Base-by-base conservation (phyloP, 148 eudicot genomes). In the Bassia scoparia region DNA sequence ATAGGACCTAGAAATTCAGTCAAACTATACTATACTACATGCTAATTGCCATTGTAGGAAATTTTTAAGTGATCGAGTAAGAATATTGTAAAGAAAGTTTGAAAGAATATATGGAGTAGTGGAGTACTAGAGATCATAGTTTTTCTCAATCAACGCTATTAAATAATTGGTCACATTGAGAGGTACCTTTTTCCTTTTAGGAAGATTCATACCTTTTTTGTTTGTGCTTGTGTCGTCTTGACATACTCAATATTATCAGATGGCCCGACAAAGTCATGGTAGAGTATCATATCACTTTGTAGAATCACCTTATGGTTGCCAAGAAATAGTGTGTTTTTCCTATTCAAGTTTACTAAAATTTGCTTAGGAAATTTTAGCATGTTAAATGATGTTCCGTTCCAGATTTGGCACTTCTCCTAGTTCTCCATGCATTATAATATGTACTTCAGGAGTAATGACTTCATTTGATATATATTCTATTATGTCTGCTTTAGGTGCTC, bases 401-500 rank as follows among this genome's bases (percentile, higher is more conserved):
- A 43, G 49, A 31, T 18, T 43, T 43, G 58, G 35, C 74, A n/a
- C 52, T 35, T 67, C 8, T 65, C 12, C 53, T n/a, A n/a, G 18
- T 63, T 31, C 17, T 58, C 20, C 7, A 3, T 56, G 15, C 12
- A 41, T n/a, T n/a, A n/a, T n/a, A n/a, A n/a, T 64, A 18, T 53
- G 35, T 66, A 20, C 35, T 34, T 75, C 18, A 26, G 23, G 59
- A 75, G 50, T 16, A 29, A 44, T 66, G 48, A 20, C 30, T 68
- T 56, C 20, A 52, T 63, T 44, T 41, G 58, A 7, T 49, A 20
- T 61, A 18, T 43, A 35, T 70, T 58, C 16, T 21, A 37, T n/a
- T 48, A 49, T 68, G 24, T 79, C 61, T 69, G 77, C 16, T 76
- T 34, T 76, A 95, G 99, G 92, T 79, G 93, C 89, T 79, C 97